A percentile compares a stretch with the other conserved stretches of the same genome.
Evolutionary conservation across 805 yeast genomes (phyloP).

Genomic region (Metschnikowia aberdeeniae): DNA sequence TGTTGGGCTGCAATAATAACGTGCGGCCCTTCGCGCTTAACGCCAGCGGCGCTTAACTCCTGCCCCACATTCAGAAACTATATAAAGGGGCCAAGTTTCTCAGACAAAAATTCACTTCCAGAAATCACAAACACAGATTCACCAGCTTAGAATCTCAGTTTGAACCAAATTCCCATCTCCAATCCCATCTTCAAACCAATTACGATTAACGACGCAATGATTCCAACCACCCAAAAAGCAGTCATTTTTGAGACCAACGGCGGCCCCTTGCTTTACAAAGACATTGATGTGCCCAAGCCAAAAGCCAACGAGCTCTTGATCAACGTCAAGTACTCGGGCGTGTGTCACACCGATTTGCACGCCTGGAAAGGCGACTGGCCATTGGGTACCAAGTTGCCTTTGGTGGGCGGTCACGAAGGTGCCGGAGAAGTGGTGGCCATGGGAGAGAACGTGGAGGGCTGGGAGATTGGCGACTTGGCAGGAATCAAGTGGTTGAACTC

Average conservation of each 20-base stretch:
- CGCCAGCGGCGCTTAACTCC: not conserved
- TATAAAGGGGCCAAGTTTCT: not conserved
- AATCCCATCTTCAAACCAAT: no score
- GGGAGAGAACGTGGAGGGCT: slow-evolving; percentile 65
- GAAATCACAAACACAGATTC: no score
- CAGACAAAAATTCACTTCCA: not conserved
- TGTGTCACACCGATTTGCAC: slow-evolving; percentile 91
- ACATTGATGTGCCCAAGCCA: slow-evolving; percentile 78
- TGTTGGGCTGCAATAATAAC: not conserved
- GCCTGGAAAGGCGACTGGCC: slow-evolving; percentile 97
- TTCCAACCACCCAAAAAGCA: slow-evolving; percentile 71
- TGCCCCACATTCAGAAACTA: not conserved
- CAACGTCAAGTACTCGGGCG: slow-evolving; percentile 85
- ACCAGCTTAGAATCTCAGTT: no score
- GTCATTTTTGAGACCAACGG: slow-evolving; percentile 62
- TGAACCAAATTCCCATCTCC: no score
- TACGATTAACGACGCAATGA: slow-evolving; percentile 8
- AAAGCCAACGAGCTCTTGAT: slow-evolving; percentile 72
- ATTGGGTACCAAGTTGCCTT: slow-evolving; percentile 63
- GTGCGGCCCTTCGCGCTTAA: not conserved
- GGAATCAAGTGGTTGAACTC: slow-evolving; percentile 84
- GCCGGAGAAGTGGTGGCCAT: slow-evolving; percentile 80
- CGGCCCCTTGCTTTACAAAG: slow-evolving; percentile 58
- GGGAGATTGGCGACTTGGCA: slow-evolving; percentile 75
- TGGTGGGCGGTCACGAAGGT: slow-evolving; percentile 89